Evolutionary conservation across 2,329 filamentous ascomycete species (phyloP).

Genomic region (Aspergillus terreus): DNA sequence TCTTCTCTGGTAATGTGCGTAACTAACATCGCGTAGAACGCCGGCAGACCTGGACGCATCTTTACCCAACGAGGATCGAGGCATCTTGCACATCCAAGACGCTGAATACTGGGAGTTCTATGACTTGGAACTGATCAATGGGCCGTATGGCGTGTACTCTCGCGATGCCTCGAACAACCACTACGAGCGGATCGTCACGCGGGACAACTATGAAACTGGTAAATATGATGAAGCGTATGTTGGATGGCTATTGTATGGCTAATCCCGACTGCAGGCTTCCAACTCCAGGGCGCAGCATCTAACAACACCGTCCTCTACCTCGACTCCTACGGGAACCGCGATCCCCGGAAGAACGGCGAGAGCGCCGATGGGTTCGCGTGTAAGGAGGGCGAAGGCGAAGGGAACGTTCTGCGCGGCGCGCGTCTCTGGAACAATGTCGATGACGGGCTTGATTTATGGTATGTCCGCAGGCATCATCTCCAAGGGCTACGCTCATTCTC

Average conservation of each 20-base stretch:
- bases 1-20: neutral
- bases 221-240: neutral
- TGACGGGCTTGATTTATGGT: conserved; percentile 16
- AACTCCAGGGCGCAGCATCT: conserved; percentile 10
- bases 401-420: conserved; percentile 12
- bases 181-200: conserved; percentile 13
- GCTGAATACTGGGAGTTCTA: conserved; percentile 17
- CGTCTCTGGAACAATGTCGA: conserved; percentile 17
- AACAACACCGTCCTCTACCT: conserved; percentile 16
- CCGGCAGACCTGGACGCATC: conserved; percentile 10
- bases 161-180: conserved; percentile 16
- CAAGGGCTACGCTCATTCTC: neutral
- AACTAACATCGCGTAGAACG: conserved; percentile 3
- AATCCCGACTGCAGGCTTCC: conserved; percentile 9
- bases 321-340: conserved; percentile 15
- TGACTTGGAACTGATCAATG: conserved; percentile 14
- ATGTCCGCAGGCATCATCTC: neutral
- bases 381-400: conserved; percentile 15
- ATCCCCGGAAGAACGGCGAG: conserved; percentile 17
- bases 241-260: neutral
- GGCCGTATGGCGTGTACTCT: conserved; percentile 16
- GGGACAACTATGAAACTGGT: conserved; percentile 18
- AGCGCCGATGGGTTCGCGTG: conserved; percentile 18
- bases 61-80: conserved; percentile 10
- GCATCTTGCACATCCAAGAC: conserved; percentile 14